Evolutionary conservation across 306 rosid species (phyloP), one percentile per base, ranked within the genome.

Genomic region (Cucurbita moschata): DNA sequence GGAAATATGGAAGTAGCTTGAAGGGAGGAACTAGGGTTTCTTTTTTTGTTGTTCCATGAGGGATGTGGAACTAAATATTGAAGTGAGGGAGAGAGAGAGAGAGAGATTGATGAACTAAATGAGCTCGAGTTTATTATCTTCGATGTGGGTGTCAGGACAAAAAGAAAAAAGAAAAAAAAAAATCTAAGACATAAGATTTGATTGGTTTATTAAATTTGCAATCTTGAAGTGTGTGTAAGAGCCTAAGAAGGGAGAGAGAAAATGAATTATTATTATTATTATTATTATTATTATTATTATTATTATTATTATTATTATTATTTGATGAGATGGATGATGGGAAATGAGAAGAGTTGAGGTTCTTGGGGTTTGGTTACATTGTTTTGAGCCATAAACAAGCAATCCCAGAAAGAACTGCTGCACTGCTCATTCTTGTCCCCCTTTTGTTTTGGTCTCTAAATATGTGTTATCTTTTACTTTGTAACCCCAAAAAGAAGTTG

Each of bases 271-370:
- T 60, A 26, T 30, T 0, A 59, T 11, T 60, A 60, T 12, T 60
- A 26, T 30, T 0, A 59, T 11, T 60, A 26, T 30, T 0, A 7
- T 62, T 60, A 60, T 12, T 60, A 26, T 30, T 0, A 7, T 62
- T 60, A 60, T 12, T 60, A 26, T 30, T 0, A 18, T 7, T n/a
- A 10, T 55, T 26, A 58, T 16, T 62, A 39, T 39, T 15, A 6
- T 64, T 18, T 78, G 92, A 88, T 76, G 83, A 88, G 97, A 88
- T 77, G 82, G 91, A 85, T 87, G 91, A 81, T 81, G 83, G 78
- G 77, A 82, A 66, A 80, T 82, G 90, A 88, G 77, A 81, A 74
- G 85, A 83, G 86, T 86, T 66, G 77, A 86, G 78, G 79, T 79
- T 75, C 78, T 80, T 59, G 37, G 72, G 38, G 47, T 44, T 59